phyloP scores from a whole-genome alignment of 1,284 basidiomycete species.

The Fomitopsis palustris region DNA sequence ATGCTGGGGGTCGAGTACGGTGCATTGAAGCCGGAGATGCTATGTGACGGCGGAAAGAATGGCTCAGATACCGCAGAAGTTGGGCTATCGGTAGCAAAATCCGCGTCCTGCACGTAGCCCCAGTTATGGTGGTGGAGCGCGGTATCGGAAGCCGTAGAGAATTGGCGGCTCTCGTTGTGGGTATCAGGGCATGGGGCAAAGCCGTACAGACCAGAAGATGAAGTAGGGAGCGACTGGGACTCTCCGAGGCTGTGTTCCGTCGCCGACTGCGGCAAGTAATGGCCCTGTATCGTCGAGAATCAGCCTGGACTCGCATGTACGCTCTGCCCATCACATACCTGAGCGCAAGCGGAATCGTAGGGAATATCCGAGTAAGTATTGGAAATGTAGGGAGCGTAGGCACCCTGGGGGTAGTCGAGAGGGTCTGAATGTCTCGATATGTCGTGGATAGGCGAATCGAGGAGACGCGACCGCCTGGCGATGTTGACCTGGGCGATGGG shows the following conservation, averaged over 20 bases:
- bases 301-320: neutral
- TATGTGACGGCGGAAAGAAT: neutral
- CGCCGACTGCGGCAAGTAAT: neutral
- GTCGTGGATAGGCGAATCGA: neutral
- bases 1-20: neutral
- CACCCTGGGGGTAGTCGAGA: neutral
- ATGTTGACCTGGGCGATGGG: neutral
- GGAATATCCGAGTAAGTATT: neutral
- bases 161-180: neutral
- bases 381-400: neutral
- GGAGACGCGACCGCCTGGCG: neutral
- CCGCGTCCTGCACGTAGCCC: neutral
- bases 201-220: neutral
- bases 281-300: neutral
- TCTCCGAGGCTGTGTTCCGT: neutral
- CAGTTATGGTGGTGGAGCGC: neutral
- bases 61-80: neutral
- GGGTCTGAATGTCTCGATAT: neutral
- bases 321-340: neutral
- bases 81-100: neutral
- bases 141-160: neutral
- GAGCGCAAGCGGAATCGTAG: neutral
- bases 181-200: neutral
- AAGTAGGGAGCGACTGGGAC: neutral
- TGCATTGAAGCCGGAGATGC: neutral